Conservation (phyloP, 108 stramenopile genomes). For the Conticribra guillardii region DNA sequence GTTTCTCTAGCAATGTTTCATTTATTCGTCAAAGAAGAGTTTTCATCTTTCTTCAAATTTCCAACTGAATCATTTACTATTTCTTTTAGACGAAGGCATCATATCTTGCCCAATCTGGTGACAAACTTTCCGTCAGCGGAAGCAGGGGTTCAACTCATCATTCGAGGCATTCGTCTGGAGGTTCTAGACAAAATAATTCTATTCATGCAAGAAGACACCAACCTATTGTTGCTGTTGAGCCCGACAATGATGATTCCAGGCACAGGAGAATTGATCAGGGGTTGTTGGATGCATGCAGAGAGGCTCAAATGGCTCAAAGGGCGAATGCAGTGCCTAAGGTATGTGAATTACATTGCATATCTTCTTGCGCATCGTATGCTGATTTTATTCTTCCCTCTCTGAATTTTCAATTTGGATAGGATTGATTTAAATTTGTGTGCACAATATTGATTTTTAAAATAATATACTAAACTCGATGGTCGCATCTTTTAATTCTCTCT, state of each 20-base stretch:
- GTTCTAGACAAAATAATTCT: neutral
- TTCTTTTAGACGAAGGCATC: constrained; percentile 5
- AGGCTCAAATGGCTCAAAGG: constrained; percentile 1
- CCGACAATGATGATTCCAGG: constrained; percentile 12
- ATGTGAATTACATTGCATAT: neutral
- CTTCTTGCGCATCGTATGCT: too few species aligned
- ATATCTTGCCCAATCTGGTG: constrained; percentile 12
- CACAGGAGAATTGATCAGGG: constrained; percentile 25
- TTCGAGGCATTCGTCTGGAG: neutral
- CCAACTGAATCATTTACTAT: too few species aligned
- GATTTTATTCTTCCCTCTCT: too few species aligned
- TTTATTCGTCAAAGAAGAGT: too few species aligned
- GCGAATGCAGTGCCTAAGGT: neutral
- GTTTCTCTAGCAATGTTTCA: too few species aligned
- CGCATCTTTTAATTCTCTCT: too few species aligned
- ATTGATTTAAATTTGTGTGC: neutral
- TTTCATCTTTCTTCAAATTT: too few species aligned
- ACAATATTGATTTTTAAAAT: neutral
- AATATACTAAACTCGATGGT: too few species aligned
- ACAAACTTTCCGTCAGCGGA: constrained; percentile 6
- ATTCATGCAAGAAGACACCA: neutral
- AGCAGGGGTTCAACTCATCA: constrained; percentile 13
- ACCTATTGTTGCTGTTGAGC: constrained; percentile 15
- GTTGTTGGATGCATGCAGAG: constrained; percentile 22
- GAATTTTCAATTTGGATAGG: neutral